A percentile compares a stretch with the other conserved stretches of the same genome.
phyloP scores from a whole-genome alignment of 495 filamentous ascomycete species.

The Podospora appendiculata region DNA sequence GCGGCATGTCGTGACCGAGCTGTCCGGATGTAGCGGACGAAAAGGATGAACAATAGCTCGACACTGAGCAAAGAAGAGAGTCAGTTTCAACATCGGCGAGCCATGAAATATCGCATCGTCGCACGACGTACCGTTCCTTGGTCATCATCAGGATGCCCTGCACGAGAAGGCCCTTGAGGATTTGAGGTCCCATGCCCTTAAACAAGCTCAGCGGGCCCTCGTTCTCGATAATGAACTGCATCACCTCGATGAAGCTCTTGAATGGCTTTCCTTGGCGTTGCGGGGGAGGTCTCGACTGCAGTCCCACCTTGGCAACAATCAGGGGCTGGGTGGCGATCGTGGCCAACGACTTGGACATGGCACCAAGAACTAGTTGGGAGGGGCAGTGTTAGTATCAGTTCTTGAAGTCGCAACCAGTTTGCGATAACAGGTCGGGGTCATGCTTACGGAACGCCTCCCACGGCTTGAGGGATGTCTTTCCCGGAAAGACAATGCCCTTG shows the following conservation, averaged over 20 bases:
- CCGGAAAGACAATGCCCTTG: constrained; percentile 69
- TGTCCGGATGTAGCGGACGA: constrained; percentile 73
- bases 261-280: constrained; percentile 83
- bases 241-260: constrained; percentile 90
- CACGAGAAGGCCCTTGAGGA: constrained; percentile 85
- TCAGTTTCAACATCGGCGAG: constrained; percentile 10
- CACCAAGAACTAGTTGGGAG: constrained; percentile 63
- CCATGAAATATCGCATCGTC: not conserved
- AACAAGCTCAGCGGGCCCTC: constrained; percentile 79
- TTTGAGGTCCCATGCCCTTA: constrained; percentile 94
- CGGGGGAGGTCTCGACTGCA: constrained; percentile 87
- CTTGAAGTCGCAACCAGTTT: not conserved
- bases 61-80: constrained; percentile 46
- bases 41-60: constrained; percentile 80
- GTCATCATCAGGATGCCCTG: constrained; percentile 99
- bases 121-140: constrained; percentile 73
- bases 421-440: not conserved
- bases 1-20: constrained; percentile 63
- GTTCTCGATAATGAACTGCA: constrained; percentile 83
- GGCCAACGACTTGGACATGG: constrained; percentile 86
- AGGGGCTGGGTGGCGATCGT: constrained; percentile 91
- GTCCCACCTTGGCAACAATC: constrained; percentile 95
- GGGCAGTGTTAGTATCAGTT: not conserved
- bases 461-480: constrained; percentile 66
- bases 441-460: constrained; percentile 85